phyloP scores from a whole-genome alignment of 805 yeast species.

The Candida vaughaniae region DNA sequence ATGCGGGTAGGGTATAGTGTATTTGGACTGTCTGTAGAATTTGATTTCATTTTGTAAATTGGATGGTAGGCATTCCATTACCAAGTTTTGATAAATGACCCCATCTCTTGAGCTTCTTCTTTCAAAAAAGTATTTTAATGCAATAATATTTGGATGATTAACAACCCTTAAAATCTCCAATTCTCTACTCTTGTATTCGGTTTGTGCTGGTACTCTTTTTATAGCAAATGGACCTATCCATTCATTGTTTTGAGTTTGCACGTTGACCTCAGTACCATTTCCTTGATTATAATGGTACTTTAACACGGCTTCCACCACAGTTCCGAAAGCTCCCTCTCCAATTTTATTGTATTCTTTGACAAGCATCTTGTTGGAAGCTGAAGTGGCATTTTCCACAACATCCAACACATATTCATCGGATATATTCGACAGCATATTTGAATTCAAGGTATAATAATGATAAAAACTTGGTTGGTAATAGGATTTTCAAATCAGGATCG shows the following conservation, averaged over 20 bases:
- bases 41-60: slow-evolving; percentile 75
- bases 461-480: no score
- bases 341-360: slow-evolving; percentile 70
- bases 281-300: slow-evolving; percentile 20
- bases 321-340: slow-evolving; percentile 87
- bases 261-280: slow-evolving; percentile 7
- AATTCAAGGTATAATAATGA: no score
- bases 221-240: slow-evolving; percentile 85
- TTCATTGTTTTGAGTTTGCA: slow-evolving; percentile 12
- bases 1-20: slow-evolving; percentile 68
- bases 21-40: slow-evolving; percentile 58
- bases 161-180: slow-evolving; percentile 72
- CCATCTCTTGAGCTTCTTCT: slow-evolving; percentile 60
- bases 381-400: slow-evolving; percentile 61
- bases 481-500: no score
- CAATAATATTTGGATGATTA: slow-evolving; percentile 76
- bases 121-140: slow-evolving; percentile 67
- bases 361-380: slow-evolving; percentile 57
- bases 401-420: slow-evolving; percentile 35
- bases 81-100: slow-evolving; percentile 73
- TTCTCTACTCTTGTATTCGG: slow-evolving; percentile 82
- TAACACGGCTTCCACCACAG: slow-evolving; percentile 72
- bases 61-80: slow-evolving; percentile 86
- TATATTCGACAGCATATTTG: slow-evolving; percentile 8
- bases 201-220: slow-evolving; percentile 82